Percentiles rank a stretch among this genome's conserved stretches.
Evolutionary conservation across 1,139 yeast genomes (phyloP).

Genomic region (Taiozyma sp.): DNA sequence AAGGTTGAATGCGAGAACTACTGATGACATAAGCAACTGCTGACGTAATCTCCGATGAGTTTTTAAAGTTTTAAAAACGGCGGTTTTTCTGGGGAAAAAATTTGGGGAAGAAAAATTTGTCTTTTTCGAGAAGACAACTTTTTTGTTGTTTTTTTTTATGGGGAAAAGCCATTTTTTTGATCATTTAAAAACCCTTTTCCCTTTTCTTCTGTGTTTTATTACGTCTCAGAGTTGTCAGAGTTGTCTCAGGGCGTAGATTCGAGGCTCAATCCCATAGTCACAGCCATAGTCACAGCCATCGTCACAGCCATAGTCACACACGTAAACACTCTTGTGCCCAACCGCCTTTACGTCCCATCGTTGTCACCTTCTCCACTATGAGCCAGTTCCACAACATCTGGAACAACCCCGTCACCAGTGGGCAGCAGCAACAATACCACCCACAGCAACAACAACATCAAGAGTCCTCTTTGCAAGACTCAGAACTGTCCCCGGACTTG

Average conservation of each 20-base stretch:
- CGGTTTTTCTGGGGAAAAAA: neutral
- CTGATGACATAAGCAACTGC: neutral
- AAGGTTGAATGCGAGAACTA: too few species aligned
- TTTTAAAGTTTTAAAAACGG: neutral
- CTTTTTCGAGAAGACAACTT: neutral
- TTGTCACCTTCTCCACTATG: slow-evolving; percentile 1
- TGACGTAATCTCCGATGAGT: neutral
- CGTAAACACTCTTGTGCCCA: neutral
- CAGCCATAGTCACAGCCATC: too few species aligned
- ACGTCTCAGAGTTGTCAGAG: too few species aligned
- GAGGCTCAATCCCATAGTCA: too few species aligned
- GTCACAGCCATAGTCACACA: too few species aligned
- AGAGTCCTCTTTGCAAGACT: neutral
- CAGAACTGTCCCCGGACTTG: slow-evolving; percentile 10
- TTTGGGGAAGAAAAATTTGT: neutral
- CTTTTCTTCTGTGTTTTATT: too few species aligned
- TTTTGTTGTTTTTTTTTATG: neutral
- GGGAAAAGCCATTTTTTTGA: neutral
- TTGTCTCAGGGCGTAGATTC: neutral
- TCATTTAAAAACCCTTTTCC: neutral
- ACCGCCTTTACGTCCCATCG: neutral
- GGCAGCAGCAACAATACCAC: slow-evolving; percentile 7
- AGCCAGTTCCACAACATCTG: slow-evolving; percentile 14
- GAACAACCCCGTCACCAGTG: slow-evolving; percentile 4
- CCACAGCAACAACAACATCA: slow-evolving; percentile 6